Percentiles rank a stretch among this genome's conserved stretches.
These are phyloP conservation scores for Arthrobotrys musiformis DNA, from an alignment of 2,329 filamentous ascomycete genomes.

Conservation along the genomic window DNA sequence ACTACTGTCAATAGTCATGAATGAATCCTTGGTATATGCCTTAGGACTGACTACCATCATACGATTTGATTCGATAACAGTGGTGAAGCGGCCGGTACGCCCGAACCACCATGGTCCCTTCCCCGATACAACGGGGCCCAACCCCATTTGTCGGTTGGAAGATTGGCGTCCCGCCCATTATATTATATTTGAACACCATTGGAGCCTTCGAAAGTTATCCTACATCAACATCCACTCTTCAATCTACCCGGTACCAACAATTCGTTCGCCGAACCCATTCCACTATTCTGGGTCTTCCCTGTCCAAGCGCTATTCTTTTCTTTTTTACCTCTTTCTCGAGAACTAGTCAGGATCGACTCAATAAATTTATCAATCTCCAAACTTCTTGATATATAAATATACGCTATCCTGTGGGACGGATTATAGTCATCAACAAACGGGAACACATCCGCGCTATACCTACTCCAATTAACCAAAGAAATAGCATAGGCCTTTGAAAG, in stretches of 20 bases:
- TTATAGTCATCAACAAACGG: slow-evolving; percentile 24
- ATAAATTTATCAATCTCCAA: slow-evolving; percentile 11
- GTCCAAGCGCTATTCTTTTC: slow-evolving; percentile 9
- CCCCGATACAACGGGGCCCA: slow-evolving; percentile 3
- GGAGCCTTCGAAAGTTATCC: not conserved
- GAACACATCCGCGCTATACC: slow-evolving; percentile 6
- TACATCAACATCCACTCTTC: slow-evolving; percentile 8
- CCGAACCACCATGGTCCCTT: not conserved
- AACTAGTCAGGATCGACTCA: slow-evolving; percentile 32
- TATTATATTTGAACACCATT: slow-evolving; percentile 19
- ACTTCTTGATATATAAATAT: slow-evolving; percentile 39
- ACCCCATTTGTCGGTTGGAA: not conserved
- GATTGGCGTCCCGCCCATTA: slow-evolving; percentile 10
- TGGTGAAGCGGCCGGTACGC: slow-evolving; percentile 7
- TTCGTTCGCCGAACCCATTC: slow-evolving; percentile 20
- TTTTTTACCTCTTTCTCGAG: slow-evolving; percentile 25
- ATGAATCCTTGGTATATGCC: slow-evolving; percentile 41
- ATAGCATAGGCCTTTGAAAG: not conserved
- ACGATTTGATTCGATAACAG: slow-evolving; percentile 28
- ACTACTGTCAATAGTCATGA: slow-evolving; percentile 17
- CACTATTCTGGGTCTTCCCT: slow-evolving; percentile 4
- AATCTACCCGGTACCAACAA: slow-evolving; percentile 8
- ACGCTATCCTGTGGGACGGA: slow-evolving; percentile 35
- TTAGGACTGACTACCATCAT: slow-evolving; percentile 6
- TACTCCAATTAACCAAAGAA: not conserved